A percentile compares a stretch with the other conserved stretches of the same genome.
Conservation (phyloP, 1,139 yeast genomes). For the Yamadazyma sp. region DNA sequence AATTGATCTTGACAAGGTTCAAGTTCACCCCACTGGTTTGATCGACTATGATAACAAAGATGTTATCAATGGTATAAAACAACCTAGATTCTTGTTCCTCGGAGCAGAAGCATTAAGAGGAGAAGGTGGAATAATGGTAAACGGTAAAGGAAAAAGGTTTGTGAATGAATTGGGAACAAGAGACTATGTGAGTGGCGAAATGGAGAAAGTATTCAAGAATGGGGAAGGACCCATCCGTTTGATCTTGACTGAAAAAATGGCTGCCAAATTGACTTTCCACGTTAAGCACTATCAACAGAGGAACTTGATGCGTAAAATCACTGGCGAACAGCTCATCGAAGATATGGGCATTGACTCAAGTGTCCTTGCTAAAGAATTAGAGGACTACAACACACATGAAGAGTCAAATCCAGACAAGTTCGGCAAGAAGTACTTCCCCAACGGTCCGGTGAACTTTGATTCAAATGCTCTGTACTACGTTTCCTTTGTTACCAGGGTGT, state of each 20-base stretch:
- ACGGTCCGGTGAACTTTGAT: constrained; percentile 42
- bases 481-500: constrained; percentile 67
- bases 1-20: constrained; percentile 74
- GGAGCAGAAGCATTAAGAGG: constrained; percentile 83
- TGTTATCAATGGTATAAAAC: constrained; percentile 36
- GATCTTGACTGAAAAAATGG: constrained; percentile 45
- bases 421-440: constrained; percentile 54
- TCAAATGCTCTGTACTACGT: constrained; percentile 40
- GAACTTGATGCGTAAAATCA: constrained; percentile 56
- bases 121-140: constrained; percentile 70
- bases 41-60: constrained; percentile 62
- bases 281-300: constrained; percentile 67
- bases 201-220: constrained; percentile 44
- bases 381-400: constrained; percentile 48
- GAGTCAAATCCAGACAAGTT: constrained; percentile 44
- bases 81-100: constrained; percentile 58
- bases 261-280: constrained; percentile 51
- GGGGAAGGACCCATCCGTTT: constrained; percentile 55
- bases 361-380: constrained; percentile 36
- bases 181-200: constrained; percentile 65
- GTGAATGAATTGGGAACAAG: constrained; percentile 72
- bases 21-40: constrained; percentile 82
- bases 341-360: constrained; percentile 39
- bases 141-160: constrained; percentile 63
- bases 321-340: constrained; percentile 49